Base-by-base conservation (phyloP, 176 grass and related monocot species). In the Aegilops speltoides region DNA sequence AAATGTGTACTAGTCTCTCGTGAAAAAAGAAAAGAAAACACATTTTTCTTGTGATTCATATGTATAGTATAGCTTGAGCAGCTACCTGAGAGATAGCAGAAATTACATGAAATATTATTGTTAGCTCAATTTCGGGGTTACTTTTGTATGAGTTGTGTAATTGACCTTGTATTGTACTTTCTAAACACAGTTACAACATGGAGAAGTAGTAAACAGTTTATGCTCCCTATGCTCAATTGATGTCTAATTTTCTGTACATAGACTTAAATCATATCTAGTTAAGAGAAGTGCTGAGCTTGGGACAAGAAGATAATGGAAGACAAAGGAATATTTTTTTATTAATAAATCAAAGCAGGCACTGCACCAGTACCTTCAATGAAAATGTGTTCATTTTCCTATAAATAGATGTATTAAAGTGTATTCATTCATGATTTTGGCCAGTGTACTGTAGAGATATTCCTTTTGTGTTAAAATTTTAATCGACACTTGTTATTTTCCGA, bases 281-380 rank as follows among this genome's bases (percentile, higher is more conserved):
- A 82, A 82, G 29, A 71, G 64, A 82, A 32, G 8, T 33, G 13
- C 16, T 63, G 14, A 64, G 22, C 41, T 20, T 26, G 29, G 14
- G 38, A 11, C 6, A 77, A 85, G 28, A 85, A 85, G 40, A 77
- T 65, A 46, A n/a, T 12, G 20, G 19, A 76, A 57, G 67, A 28
- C 32, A 60, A 45, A 83, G 29, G 67, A 83, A 29, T 73, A 83
- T 73, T 61, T 61, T 61, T 31, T 12, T 83, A 20, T 37, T 73
- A 17, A 60, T 60, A 61, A 25, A 60, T 54, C n/a, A 60, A 34
- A 40, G 50, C 28, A 79, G 20, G 76, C 19, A 10, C 54, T 38
- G 37, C 40, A 24, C 5, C 20, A 52, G 14, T 77, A 50, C 6
- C 40, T 54, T 77, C 9, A 37, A 34, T 67, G 38, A 37, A 19